Conservation (phyloP, 2,329 filamentous ascomycete species). For the Neophaeococcomyces mojaviensis region DNA sequence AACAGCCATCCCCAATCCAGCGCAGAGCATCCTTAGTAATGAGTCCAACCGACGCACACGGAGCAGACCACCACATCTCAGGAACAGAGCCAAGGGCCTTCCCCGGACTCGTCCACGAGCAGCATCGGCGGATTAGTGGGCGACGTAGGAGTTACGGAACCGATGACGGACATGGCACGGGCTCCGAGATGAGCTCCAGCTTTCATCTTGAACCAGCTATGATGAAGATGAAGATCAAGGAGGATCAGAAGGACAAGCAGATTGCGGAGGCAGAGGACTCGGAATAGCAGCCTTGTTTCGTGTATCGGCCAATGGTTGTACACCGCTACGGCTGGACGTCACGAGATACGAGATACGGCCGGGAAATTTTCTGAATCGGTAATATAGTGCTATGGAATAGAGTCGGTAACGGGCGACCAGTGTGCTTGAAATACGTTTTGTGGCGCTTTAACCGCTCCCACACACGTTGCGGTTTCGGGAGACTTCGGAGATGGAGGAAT, state of each 20-base stretch:
- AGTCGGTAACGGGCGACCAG: neutral
- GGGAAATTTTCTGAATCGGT: neutral
- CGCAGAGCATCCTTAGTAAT: conserved; percentile 16
- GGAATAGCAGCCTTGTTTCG: conserved; percentile 7
- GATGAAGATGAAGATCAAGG: conserved; percentile 19
- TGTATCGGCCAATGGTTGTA: neutral
- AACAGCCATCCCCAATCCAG: conserved; percentile 7
- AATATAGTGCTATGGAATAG: neutral
- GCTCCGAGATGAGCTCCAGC: conserved; percentile 19
- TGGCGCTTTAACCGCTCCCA: neutral
- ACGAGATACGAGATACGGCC: conserved; percentile 10
- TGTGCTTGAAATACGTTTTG: neutral
- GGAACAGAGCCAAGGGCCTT: conserved; percentile 34
- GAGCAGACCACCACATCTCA: conserved; percentile 18
- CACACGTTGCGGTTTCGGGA: neutral
- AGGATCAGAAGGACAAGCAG: conserved; percentile 11
- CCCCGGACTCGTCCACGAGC: conserved; percentile 33
- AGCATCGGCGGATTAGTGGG: conserved; percentile 27
- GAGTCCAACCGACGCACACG: conserved; percentile 6
- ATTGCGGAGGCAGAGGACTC: conserved; percentile 16
- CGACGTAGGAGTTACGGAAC: conserved; percentile 19
- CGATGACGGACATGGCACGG: conserved; percentile 17
- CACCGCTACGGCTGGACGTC: neutral
- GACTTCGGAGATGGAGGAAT: neutral
- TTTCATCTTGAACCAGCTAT: conserved; percentile 20